Evolutionary conservation across 1,139 yeast species (phyloP).

Genomic region (Hansenula sp.): DNA sequence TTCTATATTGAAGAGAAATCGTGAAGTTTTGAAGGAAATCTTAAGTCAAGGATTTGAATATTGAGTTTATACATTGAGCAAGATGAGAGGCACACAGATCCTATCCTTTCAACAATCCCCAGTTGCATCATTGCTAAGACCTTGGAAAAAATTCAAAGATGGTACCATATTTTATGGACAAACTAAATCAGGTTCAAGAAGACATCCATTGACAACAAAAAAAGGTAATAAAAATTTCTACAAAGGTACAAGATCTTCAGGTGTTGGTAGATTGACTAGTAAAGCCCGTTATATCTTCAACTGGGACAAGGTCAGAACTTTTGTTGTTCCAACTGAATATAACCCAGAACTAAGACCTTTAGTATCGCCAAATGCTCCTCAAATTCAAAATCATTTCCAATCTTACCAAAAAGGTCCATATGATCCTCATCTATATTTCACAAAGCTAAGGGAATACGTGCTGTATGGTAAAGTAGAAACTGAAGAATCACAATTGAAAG

Average conservation of each 20-base stretch:
- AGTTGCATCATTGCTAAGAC: conserved; percentile 58
- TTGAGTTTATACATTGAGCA: background rate
- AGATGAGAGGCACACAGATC: conserved; percentile 53
- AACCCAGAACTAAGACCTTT: conserved; percentile 61
- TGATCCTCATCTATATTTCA: conserved; percentile 71
- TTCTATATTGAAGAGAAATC: background rate
- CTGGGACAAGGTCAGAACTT: conserved; percentile 87
- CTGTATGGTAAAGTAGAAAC: conserved; percentile 56
- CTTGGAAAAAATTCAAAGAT: conserved; percentile 84
- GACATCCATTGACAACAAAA: conserved; percentile 84
- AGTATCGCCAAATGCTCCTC: conserved; percentile 69
- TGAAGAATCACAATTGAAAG: conserved; percentile 24
- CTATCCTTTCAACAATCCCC: conserved; percentile 53
- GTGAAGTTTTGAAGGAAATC: background rate
- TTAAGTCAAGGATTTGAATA: background rate
- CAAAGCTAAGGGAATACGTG: conserved; percentile 70
- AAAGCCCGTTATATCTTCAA: conserved; percentile 74
- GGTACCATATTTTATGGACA: conserved; percentile 83
- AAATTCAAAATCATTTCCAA: conserved; percentile 59
- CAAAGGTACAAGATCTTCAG: conserved; percentile 95
- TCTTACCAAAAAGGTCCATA: conserved; percentile 73
- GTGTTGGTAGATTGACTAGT: conserved; percentile 77
- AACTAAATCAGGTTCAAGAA: conserved; percentile 74
- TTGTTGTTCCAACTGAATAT: conserved; percentile 68
- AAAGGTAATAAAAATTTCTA: conserved; percentile 93